Evolutionary conservation across 352 stramenopile species (phyloP), one percentile per base, ranked within the genome.

Genomic region (Phytopythium delawarense): DNA sequence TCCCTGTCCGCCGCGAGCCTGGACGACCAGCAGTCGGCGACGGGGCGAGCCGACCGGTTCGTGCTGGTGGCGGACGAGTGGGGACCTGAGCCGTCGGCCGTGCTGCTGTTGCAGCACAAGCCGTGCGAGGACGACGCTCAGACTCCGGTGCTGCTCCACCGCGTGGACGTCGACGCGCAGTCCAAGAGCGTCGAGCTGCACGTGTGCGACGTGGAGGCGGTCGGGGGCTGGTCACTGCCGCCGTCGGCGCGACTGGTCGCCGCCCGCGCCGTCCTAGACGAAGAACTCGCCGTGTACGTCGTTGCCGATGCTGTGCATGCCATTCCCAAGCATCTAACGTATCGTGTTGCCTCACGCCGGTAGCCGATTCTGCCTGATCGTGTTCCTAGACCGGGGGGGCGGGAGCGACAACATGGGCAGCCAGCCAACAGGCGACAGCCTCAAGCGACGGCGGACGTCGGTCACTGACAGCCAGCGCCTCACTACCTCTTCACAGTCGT

Each of bases 211-310:
- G 30, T 65, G 28, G 54, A 59, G 37, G 21, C 35, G 35, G 35
- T 37, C 21, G 54, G 35, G 11, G 54, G 54, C 15, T 48, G 51
- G 42, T 42, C 48, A 21, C 35, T 85, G 45, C 70, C 74, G 18
- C n/a, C 30, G 4, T 53, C 70, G 15, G 72, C 75, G 34, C 57
- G 35, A 11, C 70, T 87, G 21, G 66, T 82, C 12, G 75, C 67
- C 23, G 71, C 67, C 7, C 71, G 71, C 51, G 68, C 78, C 59
- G 71, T 84, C 48, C 66, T 76, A 60, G 66, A 81, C 51, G 45
- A 57, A 1, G 46, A 69, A 7, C 57, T 84, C n/a, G 75, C 71
- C 51, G 70, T 60, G 78, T 87, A 64, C 57, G 69, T 76, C 3
- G 35, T 7, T 3, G 28, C 9, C 4, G 6, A 21, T 7, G 50